Base-by-base conservation (phyloP, 2,329 filamentous ascomycete genomes). In the Diaporthe ilicicola region DNA sequence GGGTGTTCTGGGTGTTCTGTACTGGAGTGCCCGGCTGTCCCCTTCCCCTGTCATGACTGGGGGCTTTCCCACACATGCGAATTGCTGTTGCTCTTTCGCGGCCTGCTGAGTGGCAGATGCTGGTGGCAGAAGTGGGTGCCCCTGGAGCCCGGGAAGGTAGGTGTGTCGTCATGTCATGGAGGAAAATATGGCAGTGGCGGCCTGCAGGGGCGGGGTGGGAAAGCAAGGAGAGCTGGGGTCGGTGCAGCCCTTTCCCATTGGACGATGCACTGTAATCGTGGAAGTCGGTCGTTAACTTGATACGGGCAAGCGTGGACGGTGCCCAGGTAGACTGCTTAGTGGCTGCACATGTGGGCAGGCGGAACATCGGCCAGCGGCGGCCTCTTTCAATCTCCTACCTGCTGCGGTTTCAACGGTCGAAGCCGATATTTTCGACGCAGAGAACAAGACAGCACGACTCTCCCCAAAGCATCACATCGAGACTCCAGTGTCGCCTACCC, bases 211-310 rank as follows among this genome's bases (percentile, higher is more conserved):
- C 13, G 56, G 56, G 56, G 39, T 39, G 24, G 56, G 39, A 54
- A 15, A 34, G 37, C 15, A 46, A 34, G 27, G 39, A 22, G 27
- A 67, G 37, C n/a, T 44, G 39, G 39, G 24, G 39, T 55, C 17
- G 24, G 27, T 48, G 42, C 32, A 32, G 7, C 10, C 62, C 62
- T 24, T 24, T 61, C 39, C 51, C 29, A 65, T 55, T 66, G 68
- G 51, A 27, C 39, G 24, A 34, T 15, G 51, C 29, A 39, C 29
- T 37, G 24, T 32, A n/a, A 19, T 8, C 24, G 22, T 56, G 70
- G 66, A 65, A 71, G 70, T 69, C 70, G 70, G 70, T 32, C 55
- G 39, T 48, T 54, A 65, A 53, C 65, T 55, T 69, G 70, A 71
- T 64, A 62, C 65, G 70, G 70, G 39, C 53, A 56, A 32, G 48